Conservation (phyloP, 768 basidiomycete species). For the Phlebiopsis gigantea region DNA sequence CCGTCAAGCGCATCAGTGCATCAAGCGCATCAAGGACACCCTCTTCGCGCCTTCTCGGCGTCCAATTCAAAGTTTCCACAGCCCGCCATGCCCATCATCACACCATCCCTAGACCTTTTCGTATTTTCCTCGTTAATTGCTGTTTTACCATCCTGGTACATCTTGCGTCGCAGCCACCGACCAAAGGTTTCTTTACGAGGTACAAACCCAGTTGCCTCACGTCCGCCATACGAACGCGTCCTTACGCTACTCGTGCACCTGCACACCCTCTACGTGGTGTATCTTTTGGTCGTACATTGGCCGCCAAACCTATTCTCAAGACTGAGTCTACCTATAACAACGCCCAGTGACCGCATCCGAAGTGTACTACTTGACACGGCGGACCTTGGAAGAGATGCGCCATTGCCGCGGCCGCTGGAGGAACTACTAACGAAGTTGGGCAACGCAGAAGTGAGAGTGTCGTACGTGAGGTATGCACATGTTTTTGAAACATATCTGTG, state of each 20-base stretch:
- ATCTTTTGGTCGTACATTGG: slow-evolving; percentile 38
- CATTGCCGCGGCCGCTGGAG: slow-evolving; percentile 44
- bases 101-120: slow-evolving; percentile 24
- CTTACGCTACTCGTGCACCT: slow-evolving; percentile 38
- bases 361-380: slow-evolving; percentile 38
- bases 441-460: slow-evolving; percentile 49
- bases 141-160: slow-evolving; percentile 13
- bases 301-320: slow-evolving; percentile 60
- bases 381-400: slow-evolving; percentile 18
- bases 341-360: slow-evolving; percentile 48
- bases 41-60: too few relatives aligned
- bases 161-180: slow-evolving; percentile 10
- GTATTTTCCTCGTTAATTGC: slow-evolving; percentile 15
- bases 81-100: background rate
- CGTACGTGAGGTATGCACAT: slow-evolving; percentile 49
- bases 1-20: background rate
- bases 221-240: slow-evolving; percentile 16
- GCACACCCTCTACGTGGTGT: slow-evolving; percentile 47
- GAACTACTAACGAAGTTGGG: slow-evolving; percentile 49
- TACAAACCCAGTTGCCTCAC: background rate
- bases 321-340: slow-evolving; percentile 50
- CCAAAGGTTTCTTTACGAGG: background rate
- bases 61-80: background rate
- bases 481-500: background rate
- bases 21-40: background rate